Evolutionary conservation across 1,139 yeast species (phyloP).

Genomic region (Taphrina populina): DNA sequence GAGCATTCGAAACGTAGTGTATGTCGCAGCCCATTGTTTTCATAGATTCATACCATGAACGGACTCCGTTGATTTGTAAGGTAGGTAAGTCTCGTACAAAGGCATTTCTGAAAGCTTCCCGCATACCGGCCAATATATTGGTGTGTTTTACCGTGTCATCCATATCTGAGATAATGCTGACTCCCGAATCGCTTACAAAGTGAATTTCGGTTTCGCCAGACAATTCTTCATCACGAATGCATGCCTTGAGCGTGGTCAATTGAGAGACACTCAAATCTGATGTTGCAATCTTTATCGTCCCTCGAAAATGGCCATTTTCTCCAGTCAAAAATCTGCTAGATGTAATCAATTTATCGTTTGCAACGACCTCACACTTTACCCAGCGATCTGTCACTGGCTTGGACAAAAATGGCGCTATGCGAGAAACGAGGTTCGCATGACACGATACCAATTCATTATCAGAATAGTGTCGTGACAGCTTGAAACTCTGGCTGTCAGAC

Average conservation of each 20-base stretch:
- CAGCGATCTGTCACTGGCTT: constrained; percentile 36
- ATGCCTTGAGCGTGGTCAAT: constrained; percentile 33
- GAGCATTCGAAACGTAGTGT: constrained; percentile 93
- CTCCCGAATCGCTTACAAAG: constrained; percentile 48
- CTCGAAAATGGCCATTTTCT: constrained; percentile 38
- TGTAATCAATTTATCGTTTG: constrained; percentile 35
- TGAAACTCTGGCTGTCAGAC: background rate
- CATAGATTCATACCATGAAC: constrained; percentile 63
- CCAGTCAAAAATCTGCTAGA: constrained; percentile 35
- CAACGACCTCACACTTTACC: constrained; percentile 36
- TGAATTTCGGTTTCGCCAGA: constrained; percentile 36
- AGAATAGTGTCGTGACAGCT: constrained; percentile 23
- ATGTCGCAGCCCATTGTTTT: constrained; percentile 53
- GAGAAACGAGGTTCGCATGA: constrained; percentile 29
- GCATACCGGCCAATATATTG: constrained; percentile 83
- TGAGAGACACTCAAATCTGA: constrained; percentile 18
- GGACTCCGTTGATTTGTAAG: constrained; percentile 72
- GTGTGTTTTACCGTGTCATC: constrained; percentile 92
- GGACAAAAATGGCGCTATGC: constrained; percentile 39
- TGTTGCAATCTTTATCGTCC: constrained; percentile 12
- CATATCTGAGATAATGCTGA: constrained; percentile 82
- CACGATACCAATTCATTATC: constrained; percentile 19
- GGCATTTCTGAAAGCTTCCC: constrained; percentile 75
- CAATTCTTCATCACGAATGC: constrained; percentile 37
- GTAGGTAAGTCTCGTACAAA: constrained; percentile 62